A percentile compares a stretch with the other conserved stretches of the same genome.
Conservation (phyloP, 2,329 filamentous ascomycete species). For the Alternaria panax region DNA sequence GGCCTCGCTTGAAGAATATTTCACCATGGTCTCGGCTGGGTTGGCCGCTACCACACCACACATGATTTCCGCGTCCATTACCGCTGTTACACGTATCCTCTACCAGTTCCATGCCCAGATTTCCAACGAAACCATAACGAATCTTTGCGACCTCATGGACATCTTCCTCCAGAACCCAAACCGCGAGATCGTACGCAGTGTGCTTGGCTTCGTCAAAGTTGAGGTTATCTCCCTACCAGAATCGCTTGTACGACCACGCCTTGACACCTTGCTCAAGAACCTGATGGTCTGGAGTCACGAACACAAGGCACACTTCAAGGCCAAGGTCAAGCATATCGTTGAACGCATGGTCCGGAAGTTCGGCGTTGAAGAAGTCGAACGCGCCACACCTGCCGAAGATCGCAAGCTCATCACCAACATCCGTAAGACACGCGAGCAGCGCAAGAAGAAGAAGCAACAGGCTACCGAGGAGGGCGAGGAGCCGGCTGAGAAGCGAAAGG, state of each 20-base stretch:
- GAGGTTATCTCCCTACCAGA: conserved; percentile 86
- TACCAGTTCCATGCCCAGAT: conserved; percentile 85
- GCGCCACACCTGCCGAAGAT: conserved; percentile 82
- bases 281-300: conserved; percentile 96
- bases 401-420: conserved; percentile 93
- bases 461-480: conserved; percentile 64
- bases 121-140: conserved; percentile 72
- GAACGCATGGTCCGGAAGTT: conserved; percentile 94
- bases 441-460: conserved; percentile 84
- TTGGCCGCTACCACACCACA: conserved; percentile 91
- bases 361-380: conserved; percentile 80
- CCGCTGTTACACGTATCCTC: conserved; percentile 88
- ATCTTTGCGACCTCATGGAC: conserved; percentile 93
- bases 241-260: conserved; percentile 77
- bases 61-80: conserved; percentile 98
- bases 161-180: conserved; percentile 97
- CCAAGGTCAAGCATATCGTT: conserved; percentile 97
- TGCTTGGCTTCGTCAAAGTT: conserved; percentile 96
- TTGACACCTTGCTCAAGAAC: conserved; percentile 82
- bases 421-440: conserved; percentile 90
- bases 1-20: conserved; percentile 91
- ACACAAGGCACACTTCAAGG: conserved; percentile 95
- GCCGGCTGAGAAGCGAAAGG: conserved; percentile 53
- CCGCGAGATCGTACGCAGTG: conserved; percentile 92
- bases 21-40: conserved; percentile 97